phyloP scores from a whole-genome alignment of 441 rosid genomes.

The Croton setiger region DNA sequence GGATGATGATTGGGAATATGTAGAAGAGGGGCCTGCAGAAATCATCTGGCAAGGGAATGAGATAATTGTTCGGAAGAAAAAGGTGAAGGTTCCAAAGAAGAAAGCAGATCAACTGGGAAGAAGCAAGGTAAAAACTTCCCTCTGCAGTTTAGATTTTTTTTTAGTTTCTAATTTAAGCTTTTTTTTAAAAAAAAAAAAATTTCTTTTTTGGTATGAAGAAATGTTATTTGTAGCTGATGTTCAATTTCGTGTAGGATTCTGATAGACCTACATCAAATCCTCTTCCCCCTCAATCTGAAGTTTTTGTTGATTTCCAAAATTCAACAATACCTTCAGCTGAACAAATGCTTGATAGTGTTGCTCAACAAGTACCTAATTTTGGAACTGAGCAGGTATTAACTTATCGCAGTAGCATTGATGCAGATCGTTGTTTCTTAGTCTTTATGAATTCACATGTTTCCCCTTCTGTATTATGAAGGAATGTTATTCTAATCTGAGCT shows the following conservation, averaged over 20 bases:
- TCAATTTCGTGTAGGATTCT: constrained; percentile 42
- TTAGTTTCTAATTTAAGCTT: neutral
- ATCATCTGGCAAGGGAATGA: constrained; percentile 92
- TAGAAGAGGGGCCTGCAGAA: constrained; percentile 88
- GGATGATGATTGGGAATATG: constrained; percentile 75
- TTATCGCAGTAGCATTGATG: neutral
- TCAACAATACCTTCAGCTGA: constrained; percentile 49
- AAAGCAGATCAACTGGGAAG: constrained; percentile 23
- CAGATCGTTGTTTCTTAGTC: neutral
- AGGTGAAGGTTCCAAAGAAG: constrained; percentile 73
- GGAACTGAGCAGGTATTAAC: constrained; percentile 82
- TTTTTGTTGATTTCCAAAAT: constrained; percentile 43
- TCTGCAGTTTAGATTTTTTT: neutral
- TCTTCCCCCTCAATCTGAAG: constrained; percentile 79
- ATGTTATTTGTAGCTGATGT: constrained; percentile 1
- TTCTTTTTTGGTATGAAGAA: constrained; percentile 1
- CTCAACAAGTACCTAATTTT: constrained; percentile 88
- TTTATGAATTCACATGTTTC: constrained; percentile 1
- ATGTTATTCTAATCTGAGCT: constrained; percentile 8
- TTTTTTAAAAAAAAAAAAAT: too few relatives aligned
- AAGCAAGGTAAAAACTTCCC: constrained; percentile 42
- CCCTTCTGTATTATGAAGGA: neutral
- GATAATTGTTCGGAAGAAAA: constrained; percentile 74
- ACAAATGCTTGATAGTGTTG: constrained; percentile 63
- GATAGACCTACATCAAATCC: constrained; percentile 91